A percentile compares a stretch with the other conserved stretches of the same genome.
phyloP scores from a whole-genome alignment of 192 early-diverging fungal genomes.

The Umbelopsis vinacea region DNA sequence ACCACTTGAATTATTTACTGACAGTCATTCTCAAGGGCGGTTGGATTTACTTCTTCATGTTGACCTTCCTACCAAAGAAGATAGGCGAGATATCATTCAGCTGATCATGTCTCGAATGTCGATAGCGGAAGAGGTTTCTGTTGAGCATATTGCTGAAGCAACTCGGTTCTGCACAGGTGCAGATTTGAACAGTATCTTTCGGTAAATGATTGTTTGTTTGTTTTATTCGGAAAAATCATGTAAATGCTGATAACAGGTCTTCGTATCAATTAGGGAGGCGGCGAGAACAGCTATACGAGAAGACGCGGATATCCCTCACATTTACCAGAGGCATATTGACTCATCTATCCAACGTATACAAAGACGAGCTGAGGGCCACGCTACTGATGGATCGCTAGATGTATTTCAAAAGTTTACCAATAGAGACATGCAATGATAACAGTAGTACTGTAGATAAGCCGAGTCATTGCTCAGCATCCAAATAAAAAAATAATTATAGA shows the following conservation, averaged over 20 bases:
- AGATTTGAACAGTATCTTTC: constrained; percentile 69
- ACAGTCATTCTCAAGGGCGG: constrained; percentile 55
- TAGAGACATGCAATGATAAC: constrained; percentile 10
- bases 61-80: constrained; percentile 54
- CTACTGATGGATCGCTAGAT: neutral
- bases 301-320: neutral
- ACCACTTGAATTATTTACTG: neutral
- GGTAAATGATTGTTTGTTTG: constrained; percentile 34
- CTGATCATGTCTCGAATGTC: constrained; percentile 63
- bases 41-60: constrained; percentile 88
- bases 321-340: constrained; percentile 15
- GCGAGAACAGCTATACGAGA: constrained; percentile 54
- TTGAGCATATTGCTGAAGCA: constrained; percentile 50
- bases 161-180: constrained; percentile 81
- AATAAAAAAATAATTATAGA: too few relatives aligned
- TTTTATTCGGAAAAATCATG: neutral
- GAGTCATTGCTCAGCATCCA: too few relatives aligned
- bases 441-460: too few relatives aligned
- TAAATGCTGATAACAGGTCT: neutral
- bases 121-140: constrained; percentile 54
- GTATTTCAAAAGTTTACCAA: constrained; percentile 11
- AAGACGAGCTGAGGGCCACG: neutral
- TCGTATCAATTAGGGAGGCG: constrained; percentile 54
- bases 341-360: neutral
- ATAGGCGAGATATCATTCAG: constrained; percentile 74